These are phyloP conservation scores for Fraxinus nigra DNA, from an alignment of 305 asterid genomes.

Conservation along the genomic window DNA sequence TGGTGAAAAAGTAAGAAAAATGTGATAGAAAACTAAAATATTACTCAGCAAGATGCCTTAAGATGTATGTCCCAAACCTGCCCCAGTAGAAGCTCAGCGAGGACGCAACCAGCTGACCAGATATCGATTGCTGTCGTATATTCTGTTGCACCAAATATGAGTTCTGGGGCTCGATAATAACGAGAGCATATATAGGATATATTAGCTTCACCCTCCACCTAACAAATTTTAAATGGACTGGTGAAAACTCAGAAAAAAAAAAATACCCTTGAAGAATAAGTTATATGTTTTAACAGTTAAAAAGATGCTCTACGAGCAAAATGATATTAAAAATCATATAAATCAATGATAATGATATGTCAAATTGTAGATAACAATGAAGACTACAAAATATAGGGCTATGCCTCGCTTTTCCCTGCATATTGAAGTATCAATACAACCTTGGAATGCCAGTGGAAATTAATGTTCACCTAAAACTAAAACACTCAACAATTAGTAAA, in stretches of 20 bases:
- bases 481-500: background rate
- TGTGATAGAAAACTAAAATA: background rate
- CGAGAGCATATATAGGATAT: constrained; percentile 94
- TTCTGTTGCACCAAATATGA: constrained; percentile 91
- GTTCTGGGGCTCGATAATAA: constrained; percentile 93
- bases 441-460: background rate
- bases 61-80: constrained; percentile 52
- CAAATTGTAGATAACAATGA: background rate
- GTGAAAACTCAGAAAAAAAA: constrained; percentile 3
- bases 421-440: background rate
- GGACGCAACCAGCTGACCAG: constrained; percentile 96
- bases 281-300: background rate
- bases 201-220: constrained; percentile 90
- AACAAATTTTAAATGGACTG: background rate
- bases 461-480: background rate
- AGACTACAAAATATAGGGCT: background rate
- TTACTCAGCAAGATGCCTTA: constrained; percentile 8
- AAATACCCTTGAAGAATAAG: background rate
- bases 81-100: constrained; percentile 94
- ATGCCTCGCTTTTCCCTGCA: background rate
- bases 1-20: background rate
- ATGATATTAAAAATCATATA: background rate
- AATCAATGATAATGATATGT: background rate
- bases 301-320: background rate
- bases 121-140: constrained; percentile 84